These are phyloP conservation scores for Leishmania martiniquensis DNA, from an alignment of 208 protist species.

Conservation along the genomic window DNA sequence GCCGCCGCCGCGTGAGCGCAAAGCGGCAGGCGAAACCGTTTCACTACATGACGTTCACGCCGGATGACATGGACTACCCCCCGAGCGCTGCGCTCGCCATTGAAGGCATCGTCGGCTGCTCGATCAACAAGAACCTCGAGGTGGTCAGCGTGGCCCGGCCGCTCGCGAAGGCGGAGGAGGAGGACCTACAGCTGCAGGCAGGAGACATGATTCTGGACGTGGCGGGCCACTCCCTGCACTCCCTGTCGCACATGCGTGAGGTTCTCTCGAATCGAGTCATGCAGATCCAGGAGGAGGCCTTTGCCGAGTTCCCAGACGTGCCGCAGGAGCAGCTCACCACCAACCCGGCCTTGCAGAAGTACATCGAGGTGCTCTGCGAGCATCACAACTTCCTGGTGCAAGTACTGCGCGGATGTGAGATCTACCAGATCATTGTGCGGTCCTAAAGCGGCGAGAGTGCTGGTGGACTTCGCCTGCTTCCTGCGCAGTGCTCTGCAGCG, in stretches of 20 bases:
- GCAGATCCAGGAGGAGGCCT: slow-evolving; percentile 84
- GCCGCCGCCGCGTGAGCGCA: slow-evolving; percentile 50
- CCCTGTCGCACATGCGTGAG: slow-evolving; percentile 84
- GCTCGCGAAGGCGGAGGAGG: slow-evolving; percentile 68
- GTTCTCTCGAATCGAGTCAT: slow-evolving; percentile 75
- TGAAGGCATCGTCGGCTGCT: slow-evolving; percentile 84
- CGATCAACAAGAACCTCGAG: slow-evolving; percentile 89
- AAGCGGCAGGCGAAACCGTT: slow-evolving; percentile 73
- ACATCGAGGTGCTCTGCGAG: slow-evolving; percentile 86
- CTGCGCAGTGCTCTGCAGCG: no score
- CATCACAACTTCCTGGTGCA: slow-evolving; percentile 91
- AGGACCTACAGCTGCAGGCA: slow-evolving; percentile 82
- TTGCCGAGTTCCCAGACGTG: slow-evolving; percentile 75
- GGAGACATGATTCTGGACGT: slow-evolving; percentile 91
- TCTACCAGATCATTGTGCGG: slow-evolving; percentile 87
- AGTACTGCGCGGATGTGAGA: slow-evolving; percentile 86
- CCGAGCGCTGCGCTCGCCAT: slow-evolving; percentile 75
- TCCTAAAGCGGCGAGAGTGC: slow-evolving; percentile 19
- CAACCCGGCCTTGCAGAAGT: slow-evolving; percentile 86
- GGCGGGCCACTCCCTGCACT: slow-evolving; percentile 81
- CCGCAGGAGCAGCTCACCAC: slow-evolving; percentile 56
- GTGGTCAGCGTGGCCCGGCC: slow-evolving; percentile 76
- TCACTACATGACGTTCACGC: slow-evolving; percentile 89
- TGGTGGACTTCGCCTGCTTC: background rate
- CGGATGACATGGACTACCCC: slow-evolving; percentile 86